Conservation (phyloP, 2,329 filamentous ascomycete species). For the Apiospora saccharicola region DNA sequence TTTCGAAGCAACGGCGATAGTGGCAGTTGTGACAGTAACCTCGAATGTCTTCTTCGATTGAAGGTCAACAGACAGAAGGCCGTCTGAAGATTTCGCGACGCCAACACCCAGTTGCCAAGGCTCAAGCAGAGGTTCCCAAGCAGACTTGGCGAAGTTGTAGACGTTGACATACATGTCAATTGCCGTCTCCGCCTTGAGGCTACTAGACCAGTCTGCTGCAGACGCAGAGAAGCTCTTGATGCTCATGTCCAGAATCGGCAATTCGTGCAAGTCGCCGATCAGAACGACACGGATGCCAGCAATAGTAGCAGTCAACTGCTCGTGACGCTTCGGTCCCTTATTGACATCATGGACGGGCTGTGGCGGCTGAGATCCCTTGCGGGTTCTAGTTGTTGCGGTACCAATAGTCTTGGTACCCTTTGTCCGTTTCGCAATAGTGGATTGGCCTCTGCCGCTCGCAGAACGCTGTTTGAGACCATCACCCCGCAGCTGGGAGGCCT, state of each 20-base stretch:
- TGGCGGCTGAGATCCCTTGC: constrained; percentile 36
- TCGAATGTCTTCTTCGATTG: constrained; percentile 92
- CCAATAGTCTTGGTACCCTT: constrained; percentile 47
- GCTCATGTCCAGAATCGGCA: constrained; percentile 93
- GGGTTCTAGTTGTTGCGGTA: constrained; percentile 39
- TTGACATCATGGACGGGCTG: constrained; percentile 43
- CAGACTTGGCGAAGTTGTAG: constrained; percentile 98
- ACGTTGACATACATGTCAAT: constrained; percentile 95
- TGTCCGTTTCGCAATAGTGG: constrained; percentile 55
- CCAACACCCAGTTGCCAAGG: constrained; percentile 96
- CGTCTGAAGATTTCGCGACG: constrained; percentile 78
- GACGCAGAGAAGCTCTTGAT: constrained; percentile 88
- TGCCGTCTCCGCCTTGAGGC: constrained; percentile 85
- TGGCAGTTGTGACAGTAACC: constrained; percentile 89
- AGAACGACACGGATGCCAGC: constrained; percentile 91
- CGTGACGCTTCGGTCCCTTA: constrained; percentile 52
- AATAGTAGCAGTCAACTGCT: constrained; percentile 85
- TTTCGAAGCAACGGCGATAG: constrained; percentile 91
- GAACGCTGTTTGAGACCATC: constrained; percentile 62
- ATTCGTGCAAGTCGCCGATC: constrained; percentile 93
- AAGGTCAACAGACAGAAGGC: constrained; percentile 82
- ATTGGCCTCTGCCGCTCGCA: constrained; percentile 60
- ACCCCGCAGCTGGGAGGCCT: constrained; percentile 60
- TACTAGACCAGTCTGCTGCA: constrained; percentile 90
- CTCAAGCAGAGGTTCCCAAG: constrained; percentile 95